Evolutionary conservation across 2,329 filamentous ascomycete genomes (phyloP).

Genomic region (Cordyceps javanica): DNA sequence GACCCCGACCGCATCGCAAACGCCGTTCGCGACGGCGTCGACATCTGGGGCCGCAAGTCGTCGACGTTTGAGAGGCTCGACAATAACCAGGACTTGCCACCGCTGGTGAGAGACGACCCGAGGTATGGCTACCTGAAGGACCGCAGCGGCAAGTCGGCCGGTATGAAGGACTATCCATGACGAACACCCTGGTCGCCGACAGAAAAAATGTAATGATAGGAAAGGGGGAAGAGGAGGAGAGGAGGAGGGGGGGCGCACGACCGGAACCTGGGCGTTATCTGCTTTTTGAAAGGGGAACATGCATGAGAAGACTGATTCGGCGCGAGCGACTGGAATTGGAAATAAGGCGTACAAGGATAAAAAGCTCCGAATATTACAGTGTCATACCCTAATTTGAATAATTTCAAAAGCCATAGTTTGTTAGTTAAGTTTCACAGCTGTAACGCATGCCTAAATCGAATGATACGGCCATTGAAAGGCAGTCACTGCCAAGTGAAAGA

Average conservation of each 20-base stretch:
- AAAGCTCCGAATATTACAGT: neutral
- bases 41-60: conserved; percentile 47
- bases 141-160: conserved; percentile 39
- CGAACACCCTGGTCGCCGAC: neutral
- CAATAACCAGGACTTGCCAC: conserved; percentile 46
- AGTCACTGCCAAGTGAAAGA: too few relatives aligned
- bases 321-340: neutral
- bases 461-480: too few relatives aligned
- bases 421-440: neutral
- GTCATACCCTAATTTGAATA: neutral
- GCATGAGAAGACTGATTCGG: neutral
- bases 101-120: conserved; percentile 34
- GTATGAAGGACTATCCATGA: conserved; percentile 38
- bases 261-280: neutral
- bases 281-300: neutral
- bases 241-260: too few relatives aligned
- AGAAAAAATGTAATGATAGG: neutral
- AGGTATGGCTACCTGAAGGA: conserved; percentile 40
- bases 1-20: conserved; percentile 43
- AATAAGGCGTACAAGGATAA: neutral
- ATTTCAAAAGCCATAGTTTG: neutral
- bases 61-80: conserved; percentile 45
- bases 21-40: conserved; percentile 44
- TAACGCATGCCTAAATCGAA: too few relatives aligned
- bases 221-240: neutral